Base-by-base conservation (phyloP, 768 basidiomycete species). In the Tricholoma flavovirens region DNA sequence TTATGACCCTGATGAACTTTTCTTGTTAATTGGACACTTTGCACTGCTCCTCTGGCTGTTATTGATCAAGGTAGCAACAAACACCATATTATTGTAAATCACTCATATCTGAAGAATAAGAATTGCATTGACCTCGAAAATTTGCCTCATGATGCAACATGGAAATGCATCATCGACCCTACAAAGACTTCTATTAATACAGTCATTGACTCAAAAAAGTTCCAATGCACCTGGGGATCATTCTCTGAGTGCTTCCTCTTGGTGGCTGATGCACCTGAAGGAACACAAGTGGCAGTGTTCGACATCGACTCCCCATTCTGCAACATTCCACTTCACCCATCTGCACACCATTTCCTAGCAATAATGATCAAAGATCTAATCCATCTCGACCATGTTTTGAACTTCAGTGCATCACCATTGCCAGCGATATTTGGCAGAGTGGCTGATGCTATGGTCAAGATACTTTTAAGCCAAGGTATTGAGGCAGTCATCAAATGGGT, bases 401-500 rank as follows among this genome's bases (percentile, higher is more conserved):
- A 50, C 54, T 73, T 73, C 53, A 68, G 71, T 1, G 60, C 60
- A 0, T 51, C 62, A 0, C 65, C 66, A 14, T 66, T 70, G 0
- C 58, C 62, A 1, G 67, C 67, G 0, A 59, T 74, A 2, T 74
- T 71, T 48, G 70, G 70, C 1, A 60, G 55, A 0, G 46, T 72
- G 1, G 72, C 71, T 1, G 68, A 75, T 59, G 66, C 67, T 3
- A 62, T 71, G 7, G 55, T 68, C 4, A 51, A 56, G 0, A 61
- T 75, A 0, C 60, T 64, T 0, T 17, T 53, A 0, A n/a, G 35
- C 0, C 33, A 60, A 4, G 56, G 58, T 1, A 53, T 73, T 6
- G 36, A 63, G 0, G 62, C 63, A 1, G 43, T 68, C 3, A 49
- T 65, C 2, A 73, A 72, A 26, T 76, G 73, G 73, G 72, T 72